These are phyloP conservation scores for Fraxinus paxiana DNA, from an alignment of 305 asterid species.

Conservation along the genomic window DNA sequence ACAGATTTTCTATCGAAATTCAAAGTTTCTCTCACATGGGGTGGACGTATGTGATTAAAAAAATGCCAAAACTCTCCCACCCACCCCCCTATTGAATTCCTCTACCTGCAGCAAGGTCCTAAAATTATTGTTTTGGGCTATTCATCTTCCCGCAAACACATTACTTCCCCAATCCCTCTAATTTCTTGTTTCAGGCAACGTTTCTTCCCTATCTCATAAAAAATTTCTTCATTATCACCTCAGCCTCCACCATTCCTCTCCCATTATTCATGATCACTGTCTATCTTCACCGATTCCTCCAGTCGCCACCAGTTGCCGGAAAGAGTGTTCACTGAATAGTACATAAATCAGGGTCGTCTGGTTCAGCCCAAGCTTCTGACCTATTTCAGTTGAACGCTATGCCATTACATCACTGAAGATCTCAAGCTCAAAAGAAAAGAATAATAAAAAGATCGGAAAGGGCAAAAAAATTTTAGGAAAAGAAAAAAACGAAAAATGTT, in stretches of 20 bases:
- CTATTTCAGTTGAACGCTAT: background rate
- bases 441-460: background rate
- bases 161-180: background rate
- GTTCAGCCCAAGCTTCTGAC: background rate
- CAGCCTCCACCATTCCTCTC: background rate
- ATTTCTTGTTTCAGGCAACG: too few species aligned
- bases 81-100: too few species aligned
- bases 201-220: too few species aligned
- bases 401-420: background rate
- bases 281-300: background rate
- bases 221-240: too few species aligned
- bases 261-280: background rate
- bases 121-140: too few species aligned
- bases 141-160: too few species aligned
- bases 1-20: too few species aligned
- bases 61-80: too few species aligned
- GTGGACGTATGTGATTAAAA: too few species aligned
- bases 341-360: background rate
- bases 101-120: too few species aligned
- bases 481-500: constrained; percentile 41
- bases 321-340: background rate
- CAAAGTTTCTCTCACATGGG: too few species aligned
- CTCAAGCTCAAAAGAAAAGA: background rate
- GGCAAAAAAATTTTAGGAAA: background rate
- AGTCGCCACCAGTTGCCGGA: background rate